Evolutionary conservation across 108 stramenopile species (phyloP).

Genomic region (Licmophora abbreviata): DNA sequence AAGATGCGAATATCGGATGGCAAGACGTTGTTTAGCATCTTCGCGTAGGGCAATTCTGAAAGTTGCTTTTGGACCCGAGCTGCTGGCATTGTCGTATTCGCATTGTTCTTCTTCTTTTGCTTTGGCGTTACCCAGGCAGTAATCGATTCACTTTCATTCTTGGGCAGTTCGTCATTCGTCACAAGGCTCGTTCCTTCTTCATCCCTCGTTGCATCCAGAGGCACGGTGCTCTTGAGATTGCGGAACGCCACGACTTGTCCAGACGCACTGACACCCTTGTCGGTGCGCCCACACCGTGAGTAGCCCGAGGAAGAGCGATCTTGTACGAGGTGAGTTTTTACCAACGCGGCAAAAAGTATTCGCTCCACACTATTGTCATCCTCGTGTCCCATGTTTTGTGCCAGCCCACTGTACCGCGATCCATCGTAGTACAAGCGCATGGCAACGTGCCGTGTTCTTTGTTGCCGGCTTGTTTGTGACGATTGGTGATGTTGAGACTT

Average conservation of each 20-base stretch:
- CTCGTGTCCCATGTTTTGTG: constrained; percentile 62
- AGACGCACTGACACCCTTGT: constrained; percentile 90
- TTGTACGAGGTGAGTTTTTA: constrained; percentile 57
- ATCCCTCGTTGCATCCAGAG: constrained; percentile 30
- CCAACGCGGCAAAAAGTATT: constrained; percentile 77
- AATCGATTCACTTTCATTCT: constrained; percentile 41
- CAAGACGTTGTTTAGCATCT: constrained; percentile 89
- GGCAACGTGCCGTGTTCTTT: constrained; percentile 80
- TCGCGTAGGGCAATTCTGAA: constrained; percentile 83
- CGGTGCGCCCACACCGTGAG: constrained; percentile 95
- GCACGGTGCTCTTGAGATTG: constrained; percentile 72
- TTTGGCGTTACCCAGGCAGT: constrained; percentile 41
- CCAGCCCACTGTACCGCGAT: constrained; percentile 68
- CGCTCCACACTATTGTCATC: constrained; percentile 79
- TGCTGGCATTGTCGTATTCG: not conserved
- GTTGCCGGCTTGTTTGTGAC: too few relatives aligned
- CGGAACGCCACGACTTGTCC: constrained; percentile 92
- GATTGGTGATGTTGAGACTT: too few relatives aligned
- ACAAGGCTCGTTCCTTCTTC: constrained; percentile 18
- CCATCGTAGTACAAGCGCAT: constrained; percentile 90
- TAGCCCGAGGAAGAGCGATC: constrained; percentile 52
- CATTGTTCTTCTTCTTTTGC: too few relatives aligned
- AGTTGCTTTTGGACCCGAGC: constrained; percentile 31
- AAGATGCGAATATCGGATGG: constrained; percentile 87
- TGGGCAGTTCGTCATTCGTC: constrained; percentile 47